These are phyloP conservation scores for Aspergillus sp. DNA, from an alignment of 2,329 filamentous ascomycete genomes.

Conservation along the genomic window DNA sequence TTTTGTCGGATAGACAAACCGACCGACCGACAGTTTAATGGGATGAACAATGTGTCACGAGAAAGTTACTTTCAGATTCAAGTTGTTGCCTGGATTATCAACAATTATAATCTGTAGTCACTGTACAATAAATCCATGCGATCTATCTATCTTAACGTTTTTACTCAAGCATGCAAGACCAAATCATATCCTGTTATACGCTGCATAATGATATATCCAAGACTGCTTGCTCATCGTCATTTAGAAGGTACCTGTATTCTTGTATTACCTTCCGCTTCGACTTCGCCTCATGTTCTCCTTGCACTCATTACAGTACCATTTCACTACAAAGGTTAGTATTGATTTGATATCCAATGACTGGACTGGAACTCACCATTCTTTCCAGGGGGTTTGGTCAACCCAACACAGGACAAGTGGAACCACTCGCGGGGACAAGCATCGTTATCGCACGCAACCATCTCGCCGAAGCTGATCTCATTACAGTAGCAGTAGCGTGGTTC, in stretches of 20 bases:
- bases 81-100: no score
- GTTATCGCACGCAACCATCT: constrained; percentile 79
- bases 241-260: neutral
- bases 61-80: no score
- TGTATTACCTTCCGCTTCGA: constrained; percentile 36
- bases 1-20: no score
- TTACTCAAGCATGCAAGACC: no score
- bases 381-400: constrained; percentile 71
- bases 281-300: constrained; percentile 60
- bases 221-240: neutral
- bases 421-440: constrained; percentile 70
- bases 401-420: constrained; percentile 81
- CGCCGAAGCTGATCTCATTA: constrained; percentile 73
- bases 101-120: no score
- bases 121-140: no score
- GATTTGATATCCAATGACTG: constrained; percentile 2
- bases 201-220: neutral
- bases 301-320: constrained; percentile 80
- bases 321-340: constrained; percentile 49
- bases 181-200: no score
- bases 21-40: no score
- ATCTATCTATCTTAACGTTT: no score
- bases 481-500: constrained; percentile 77
- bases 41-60: no score
- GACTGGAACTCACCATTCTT: constrained; percentile 59